Conservation (phyloP, 2,329 filamentous ascomycete genomes). For the Conoideocrella luteorostrata region DNA sequence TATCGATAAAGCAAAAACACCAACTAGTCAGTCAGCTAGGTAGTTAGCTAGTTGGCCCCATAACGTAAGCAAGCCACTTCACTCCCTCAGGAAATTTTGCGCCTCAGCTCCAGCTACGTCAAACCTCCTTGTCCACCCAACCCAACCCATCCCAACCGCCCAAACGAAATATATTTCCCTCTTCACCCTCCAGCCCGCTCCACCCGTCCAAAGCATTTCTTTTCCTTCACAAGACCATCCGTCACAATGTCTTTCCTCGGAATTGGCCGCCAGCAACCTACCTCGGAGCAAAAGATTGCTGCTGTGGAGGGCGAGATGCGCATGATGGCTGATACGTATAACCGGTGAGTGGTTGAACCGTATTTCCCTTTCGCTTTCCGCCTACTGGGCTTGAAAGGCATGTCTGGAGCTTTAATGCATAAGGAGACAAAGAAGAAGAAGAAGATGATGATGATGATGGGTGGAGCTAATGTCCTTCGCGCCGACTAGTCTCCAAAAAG, state of each 20-base stretch:
- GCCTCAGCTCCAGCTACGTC: neutral
- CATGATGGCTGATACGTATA: slow-evolving; percentile 97
- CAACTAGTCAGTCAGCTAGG: neutral
- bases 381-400: too few species aligned
- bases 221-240: neutral
- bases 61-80: slow-evolving; percentile 25
- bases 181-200: neutral
- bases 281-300: slow-evolving; percentile 94
- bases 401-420: too few species aligned
- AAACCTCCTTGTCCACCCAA: neutral
- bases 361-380: too few species aligned
- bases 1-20: too few species aligned
- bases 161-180: neutral
- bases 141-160: slow-evolving; percentile 6
- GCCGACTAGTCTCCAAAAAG: slow-evolving; percentile 68
- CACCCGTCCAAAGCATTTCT: neutral
- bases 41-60: neutral
- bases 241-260: slow-evolving; percentile 36
- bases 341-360: too few species aligned
- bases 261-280: slow-evolving; percentile 66
- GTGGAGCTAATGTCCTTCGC: too few species aligned
- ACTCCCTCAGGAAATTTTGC: neutral
- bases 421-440: neutral
- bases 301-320: slow-evolving; percentile 96
- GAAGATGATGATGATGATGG: too few species aligned